Evolutionary conservation across 805 yeast species (phyloP), one percentile per base, ranked within the genome.

Genomic region (Schwanniomyces pseudopolymorphus): DNA sequence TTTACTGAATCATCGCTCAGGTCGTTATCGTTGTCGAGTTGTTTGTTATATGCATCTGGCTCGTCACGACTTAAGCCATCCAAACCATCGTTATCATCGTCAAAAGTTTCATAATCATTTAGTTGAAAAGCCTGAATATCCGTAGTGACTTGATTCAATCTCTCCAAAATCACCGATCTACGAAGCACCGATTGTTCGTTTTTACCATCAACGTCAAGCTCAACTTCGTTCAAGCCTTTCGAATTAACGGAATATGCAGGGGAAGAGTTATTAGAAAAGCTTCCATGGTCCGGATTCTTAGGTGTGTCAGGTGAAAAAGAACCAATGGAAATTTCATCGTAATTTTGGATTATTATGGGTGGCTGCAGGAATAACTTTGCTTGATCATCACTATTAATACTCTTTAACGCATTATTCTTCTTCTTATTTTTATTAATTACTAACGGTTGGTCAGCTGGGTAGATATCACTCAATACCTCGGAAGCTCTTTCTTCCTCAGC

Each of bases 401-500:
- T 33, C 17, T 35, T 39, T 27, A 27, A 19, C 10, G 36, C n/a
- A 5, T 31, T 38, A 16, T 19, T 36, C 22, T 47, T 53, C 33
- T 45, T 45, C 11, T 51, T 49, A 25, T 53, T 55, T 50, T 70
- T 69, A 33, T 54, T 60, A 31, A 71, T 53, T 3, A 65, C 58
- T 37, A 72, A 57, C 7, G 75, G 75, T 2, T 63, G 50, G 39
- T 67, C 71, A 24, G 55, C 56, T 3, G 71, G 67, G 40, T 58
- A 68, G 0, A 66, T 50, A 39, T 77, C 80, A 50, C 78, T 72
- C 21, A 72, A 56, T 4, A 72, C 65, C 43, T 77, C 81, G 2
- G 71, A 69, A 25, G 54, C 54, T 47, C 65, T 68, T 14, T 69
- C 73, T 38, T 70, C 72, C 25, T 64, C 61, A 9, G 35, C 35